Evolutionary conservation across 129 eudicot species (phyloP), one percentile per base, ranked within the genome.

Genomic region (Helichrysum umbraculigerum): DNA sequence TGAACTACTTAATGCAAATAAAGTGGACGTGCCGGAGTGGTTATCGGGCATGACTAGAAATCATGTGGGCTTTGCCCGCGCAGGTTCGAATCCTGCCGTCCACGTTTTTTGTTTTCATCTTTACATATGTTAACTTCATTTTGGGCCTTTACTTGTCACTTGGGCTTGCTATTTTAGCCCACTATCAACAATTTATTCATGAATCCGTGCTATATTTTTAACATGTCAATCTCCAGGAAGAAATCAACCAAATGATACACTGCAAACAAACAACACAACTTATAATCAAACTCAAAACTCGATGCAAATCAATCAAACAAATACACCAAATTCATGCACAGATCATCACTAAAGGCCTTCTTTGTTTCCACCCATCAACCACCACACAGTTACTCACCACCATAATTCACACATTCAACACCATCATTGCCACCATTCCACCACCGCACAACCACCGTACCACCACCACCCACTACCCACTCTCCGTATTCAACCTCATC

Each of bases 21-120:
- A 28, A 70, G 95, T 88, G 95, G 95, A 88, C 91, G 90, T 91
- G 95, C 92, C 94, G 97, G 95, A 88, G 97, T 91, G 92, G 92
- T 92, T 92, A 92, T 89, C 91, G 96, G 96, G 97, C 96, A 89
- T 89, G 89, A 89, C 96, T 92, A 90, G 95, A 88, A 92, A 92
- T 90, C 96, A 92, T 92, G 98, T 92, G 91, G 94, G 91, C 91
- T 90, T 16, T 87, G 94, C 92, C 96, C 90, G 94, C 94, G 94
- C 96, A 88, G 96, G 98, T 92, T 90, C 93, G 96, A 89, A 87
- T 92, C 96, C 96, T 92, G 93, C 95, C 90, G 92, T 88, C 76
- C 92, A 91, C 95, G 91, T 0, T 20, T 64, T 33, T 20, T 5
- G 0, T 16, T 50, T 8, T 5, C 1, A 7, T 0, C 2, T 7